phyloP scores from a whole-genome alignment of 2,329 filamentous ascomycete species.

The Tolypocladium nubicola region DNA sequence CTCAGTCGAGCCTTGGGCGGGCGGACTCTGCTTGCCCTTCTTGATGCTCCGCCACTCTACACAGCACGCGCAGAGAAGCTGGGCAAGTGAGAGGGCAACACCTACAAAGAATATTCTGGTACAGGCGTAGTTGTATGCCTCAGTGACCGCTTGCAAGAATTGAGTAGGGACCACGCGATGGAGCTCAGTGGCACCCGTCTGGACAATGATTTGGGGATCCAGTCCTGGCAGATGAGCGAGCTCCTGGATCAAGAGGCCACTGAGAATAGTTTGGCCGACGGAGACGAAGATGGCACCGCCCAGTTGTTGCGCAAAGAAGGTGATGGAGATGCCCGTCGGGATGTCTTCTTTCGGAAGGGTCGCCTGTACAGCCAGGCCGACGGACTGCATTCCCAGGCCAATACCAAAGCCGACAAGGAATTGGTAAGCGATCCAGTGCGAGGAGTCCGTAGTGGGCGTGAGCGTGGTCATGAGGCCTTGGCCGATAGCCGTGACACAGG shows the following conservation, averaged over 20 bases:
- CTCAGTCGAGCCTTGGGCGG: background rate
- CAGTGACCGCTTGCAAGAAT: constrained; percentile 41
- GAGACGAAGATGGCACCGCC: constrained; percentile 49
- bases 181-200: constrained; percentile 49
- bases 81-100: constrained; percentile 42
- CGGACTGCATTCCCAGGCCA: constrained; percentile 48
- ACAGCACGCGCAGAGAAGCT: constrained; percentile 44
- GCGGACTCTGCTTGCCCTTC: constrained; percentile 22
- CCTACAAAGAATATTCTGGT: constrained; percentile 53
- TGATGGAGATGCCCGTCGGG: constrained; percentile 42
- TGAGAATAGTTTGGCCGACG: constrained; percentile 46
- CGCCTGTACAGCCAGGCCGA: constrained; percentile 45
- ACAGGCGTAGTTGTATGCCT: constrained; percentile 55
- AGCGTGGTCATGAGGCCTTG: constrained; percentile 49
- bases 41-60: constrained; percentile 63
- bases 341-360: constrained; percentile 41
- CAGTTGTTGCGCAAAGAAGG: constrained; percentile 48
- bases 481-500: constrained; percentile 39
- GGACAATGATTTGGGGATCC: constrained; percentile 29
- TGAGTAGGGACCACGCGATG: constrained; percentile 37
- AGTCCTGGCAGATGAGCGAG: constrained; percentile 31
- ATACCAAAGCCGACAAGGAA: constrained; percentile 48
- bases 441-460: constrained; percentile 29
- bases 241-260: constrained; percentile 29
- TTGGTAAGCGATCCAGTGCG: constrained; percentile 50